Conservation (phyloP, 75 land plant species). For the Picea glauca region DNA sequence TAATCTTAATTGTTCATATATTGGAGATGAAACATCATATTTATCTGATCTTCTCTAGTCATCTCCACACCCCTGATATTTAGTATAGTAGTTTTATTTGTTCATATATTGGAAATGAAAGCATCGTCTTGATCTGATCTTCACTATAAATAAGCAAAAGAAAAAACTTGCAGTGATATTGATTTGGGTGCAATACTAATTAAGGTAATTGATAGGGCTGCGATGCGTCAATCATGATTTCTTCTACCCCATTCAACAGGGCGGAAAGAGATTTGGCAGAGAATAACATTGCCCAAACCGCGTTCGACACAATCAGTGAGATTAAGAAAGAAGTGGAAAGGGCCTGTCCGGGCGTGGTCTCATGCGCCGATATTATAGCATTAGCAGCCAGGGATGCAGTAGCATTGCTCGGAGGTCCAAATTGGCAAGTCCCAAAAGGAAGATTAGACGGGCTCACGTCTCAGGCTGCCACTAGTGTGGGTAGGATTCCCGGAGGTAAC, state of each 20-base stretch:
- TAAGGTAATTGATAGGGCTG: slow-evolving; percentile 12
- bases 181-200: too few relatives aligned
- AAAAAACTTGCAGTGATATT: too few relatives aligned
- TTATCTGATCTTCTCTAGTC: too few relatives aligned
- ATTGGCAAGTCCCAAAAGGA: slow-evolving; percentile 28
- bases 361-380: slow-evolving; percentile 22
- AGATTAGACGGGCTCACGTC: slow-evolving; percentile 22
- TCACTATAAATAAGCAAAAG: too few relatives aligned
- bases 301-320: slow-evolving; percentile 5
- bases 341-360: slow-evolving; percentile 19
- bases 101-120: too few relatives aligned
- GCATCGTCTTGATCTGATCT: too few relatives aligned
- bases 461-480: neutral
- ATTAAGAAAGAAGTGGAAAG: slow-evolving; percentile 11
- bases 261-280: slow-evolving; percentile 12
- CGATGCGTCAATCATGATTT: slow-evolving; percentile 21
- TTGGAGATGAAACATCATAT: too few relatives aligned
- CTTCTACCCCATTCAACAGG: slow-evolving; percentile 7
- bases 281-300: slow-evolving; percentile 3
- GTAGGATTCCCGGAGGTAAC: slow-evolving; percentile 9
- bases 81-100: too few relatives aligned
- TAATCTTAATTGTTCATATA: too few relatives aligned
- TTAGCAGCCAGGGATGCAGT: slow-evolving; percentile 17
- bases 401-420: slow-evolving; percentile 15
- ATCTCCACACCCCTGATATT: too few relatives aligned